Evolutionary conservation across 225 moss, liverwort and hornwort species (phyloP).

Genomic region (Thuidium tamariscinum): DNA sequence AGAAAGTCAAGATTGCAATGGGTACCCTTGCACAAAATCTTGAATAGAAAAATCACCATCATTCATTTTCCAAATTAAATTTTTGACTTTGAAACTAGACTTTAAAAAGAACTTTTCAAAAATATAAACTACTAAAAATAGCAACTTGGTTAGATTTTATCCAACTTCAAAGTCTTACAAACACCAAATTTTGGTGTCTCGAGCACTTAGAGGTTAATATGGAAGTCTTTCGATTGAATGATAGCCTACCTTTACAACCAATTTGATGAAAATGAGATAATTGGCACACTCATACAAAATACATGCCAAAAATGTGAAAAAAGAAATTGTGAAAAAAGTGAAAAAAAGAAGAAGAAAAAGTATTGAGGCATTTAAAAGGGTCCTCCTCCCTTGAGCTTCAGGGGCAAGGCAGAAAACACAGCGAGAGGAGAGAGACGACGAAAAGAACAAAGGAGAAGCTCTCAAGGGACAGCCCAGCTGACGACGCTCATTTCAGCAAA

Average conservation of each 20-base stretch:
- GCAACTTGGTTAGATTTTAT: too few species aligned
- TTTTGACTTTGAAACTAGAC: too few species aligned
- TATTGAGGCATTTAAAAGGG: background rate
- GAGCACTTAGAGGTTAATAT: too few species aligned
- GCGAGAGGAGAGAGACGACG: slow-evolving; percentile 21
- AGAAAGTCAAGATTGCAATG: too few species aligned
- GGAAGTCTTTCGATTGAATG: background rate
- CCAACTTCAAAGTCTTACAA: too few species aligned
- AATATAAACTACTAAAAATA: too few species aligned
- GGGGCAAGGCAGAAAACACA: background rate
- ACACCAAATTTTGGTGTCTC: too few species aligned
- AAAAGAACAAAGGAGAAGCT: slow-evolving; percentile 8
- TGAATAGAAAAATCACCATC: too few species aligned
- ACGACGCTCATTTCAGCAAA: background rate
- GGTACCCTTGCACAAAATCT: too few species aligned
- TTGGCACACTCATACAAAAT: background rate
- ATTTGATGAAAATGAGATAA: background rate
- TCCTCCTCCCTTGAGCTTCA: background rate
- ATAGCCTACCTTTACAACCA: background rate
- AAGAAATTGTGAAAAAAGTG: background rate
- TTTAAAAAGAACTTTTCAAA: too few species aligned
- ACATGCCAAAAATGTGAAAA: background rate
- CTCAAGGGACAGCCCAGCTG: background rate
- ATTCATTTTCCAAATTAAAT: too few species aligned
- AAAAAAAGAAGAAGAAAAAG: background rate